A percentile compares a stretch with the other conserved stretches of the same genome.
These are phyloP conservation scores for Yarrowia bubula DNA, from an alignment of 805 yeast genomes.

Conservation along the genomic window DNA sequence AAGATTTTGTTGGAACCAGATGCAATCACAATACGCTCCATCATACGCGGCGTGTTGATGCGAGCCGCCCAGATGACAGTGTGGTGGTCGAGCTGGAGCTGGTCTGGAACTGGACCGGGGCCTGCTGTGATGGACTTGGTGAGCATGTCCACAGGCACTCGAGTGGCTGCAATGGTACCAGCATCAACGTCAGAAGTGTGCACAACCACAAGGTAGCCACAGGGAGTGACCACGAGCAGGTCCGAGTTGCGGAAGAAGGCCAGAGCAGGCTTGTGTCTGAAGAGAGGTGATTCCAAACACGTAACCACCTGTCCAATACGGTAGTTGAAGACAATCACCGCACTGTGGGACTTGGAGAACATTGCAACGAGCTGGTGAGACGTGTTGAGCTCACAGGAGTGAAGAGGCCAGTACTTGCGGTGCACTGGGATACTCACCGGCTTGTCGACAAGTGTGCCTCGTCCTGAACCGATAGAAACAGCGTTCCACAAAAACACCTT, in stretches of 20 bases:
- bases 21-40: constrained; percentile 23
- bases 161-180: constrained; percentile 3
- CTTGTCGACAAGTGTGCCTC: constrained; percentile 38
- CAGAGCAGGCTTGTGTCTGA: constrained; percentile 15
- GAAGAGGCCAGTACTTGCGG: constrained; percentile 59
- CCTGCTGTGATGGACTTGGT: constrained; percentile 25
- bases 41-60: constrained; percentile 25
- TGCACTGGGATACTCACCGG: constrained; percentile 48
- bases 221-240: constrained; percentile 20
- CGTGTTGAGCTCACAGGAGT: constrained; percentile 44
- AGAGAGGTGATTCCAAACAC: constrained; percentile 16
- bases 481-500: constrained; percentile 64
- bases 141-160: constrained; percentile 17
- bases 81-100: constrained; percentile 1
- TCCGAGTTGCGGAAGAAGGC: constrained; percentile 17
- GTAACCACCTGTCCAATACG: not conserved
- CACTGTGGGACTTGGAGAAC: constrained; percentile 13
- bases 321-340: constrained; percentile 26
- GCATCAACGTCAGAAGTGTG: constrained; percentile 18
- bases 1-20: constrained; percentile 6
- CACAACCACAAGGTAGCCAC: constrained; percentile 23
- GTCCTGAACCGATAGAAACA: not conserved
- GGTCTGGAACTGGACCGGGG: constrained; percentile 11
- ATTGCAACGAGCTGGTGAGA: constrained; percentile 24
- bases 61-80: constrained; percentile 20